Percentiles rank a stretch among this genome's conserved stretches.
phyloP scores from a whole-genome alignment of 164 flowering plant species.

The Kalanchoe fedtschenkoi region DNA sequence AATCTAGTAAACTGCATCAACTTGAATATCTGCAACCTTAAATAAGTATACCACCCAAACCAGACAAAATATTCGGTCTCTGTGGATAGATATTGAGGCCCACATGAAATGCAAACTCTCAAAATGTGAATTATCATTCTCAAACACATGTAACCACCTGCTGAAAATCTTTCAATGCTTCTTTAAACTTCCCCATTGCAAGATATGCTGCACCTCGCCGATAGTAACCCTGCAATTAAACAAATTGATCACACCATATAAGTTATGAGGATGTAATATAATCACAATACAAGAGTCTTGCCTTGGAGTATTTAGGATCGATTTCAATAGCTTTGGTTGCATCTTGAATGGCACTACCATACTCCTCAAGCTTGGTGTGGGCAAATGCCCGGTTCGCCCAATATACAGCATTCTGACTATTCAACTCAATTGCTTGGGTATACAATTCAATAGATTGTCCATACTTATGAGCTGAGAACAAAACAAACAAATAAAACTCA shows the following conservation, averaged over 20 bases:
- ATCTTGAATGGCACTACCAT: constrained; percentile 93
- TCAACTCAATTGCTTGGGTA: constrained; percentile 68
- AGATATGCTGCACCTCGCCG: constrained; percentile 94
- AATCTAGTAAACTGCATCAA: neutral
- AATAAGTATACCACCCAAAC: neutral
- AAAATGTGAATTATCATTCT: no score
- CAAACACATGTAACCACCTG: constrained; percentile 38
- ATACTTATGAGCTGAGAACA: constrained; percentile 60
- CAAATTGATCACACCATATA: neutral
- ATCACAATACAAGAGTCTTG: constrained; percentile 12
- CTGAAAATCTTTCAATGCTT: constrained; percentile 94
- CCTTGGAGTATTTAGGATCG: constrained; percentile 90
- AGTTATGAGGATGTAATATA: neutral
- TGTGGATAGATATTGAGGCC: no score
- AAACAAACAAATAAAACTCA: neutral
- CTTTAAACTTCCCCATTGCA: constrained; percentile 97
- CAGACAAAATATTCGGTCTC: neutral
- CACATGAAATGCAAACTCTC: no score
- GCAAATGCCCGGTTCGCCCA: constrained; percentile 97
- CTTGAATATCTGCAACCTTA: neutral
- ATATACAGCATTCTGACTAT: constrained; percentile 70
- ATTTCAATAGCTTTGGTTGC: constrained; percentile 88
- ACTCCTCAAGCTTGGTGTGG: constrained; percentile 87
- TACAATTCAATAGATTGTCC: constrained; percentile 79
- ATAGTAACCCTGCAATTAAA: constrained; percentile 66